Conservation (phyloP, 2,329 filamentous ascomycete species). For the Arthroderma uncinatum region DNA sequence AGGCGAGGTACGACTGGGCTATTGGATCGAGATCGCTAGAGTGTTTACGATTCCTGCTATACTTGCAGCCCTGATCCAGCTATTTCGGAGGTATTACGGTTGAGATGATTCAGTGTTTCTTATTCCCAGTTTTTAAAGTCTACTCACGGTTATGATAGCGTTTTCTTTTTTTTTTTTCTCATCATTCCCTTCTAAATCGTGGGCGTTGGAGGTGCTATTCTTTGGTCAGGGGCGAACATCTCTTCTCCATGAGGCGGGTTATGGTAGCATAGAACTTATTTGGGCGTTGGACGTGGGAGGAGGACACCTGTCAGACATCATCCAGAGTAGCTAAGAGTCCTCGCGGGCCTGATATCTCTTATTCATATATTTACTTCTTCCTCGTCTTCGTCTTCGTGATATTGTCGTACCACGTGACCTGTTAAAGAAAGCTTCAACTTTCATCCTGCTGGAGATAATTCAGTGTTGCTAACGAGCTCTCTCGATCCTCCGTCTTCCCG, state of each 20-base stretch:
- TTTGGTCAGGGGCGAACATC: neutral
- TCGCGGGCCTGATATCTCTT: neutral
- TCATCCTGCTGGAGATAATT: neutral
- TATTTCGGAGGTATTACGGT: neutral
- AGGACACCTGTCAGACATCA: neutral
- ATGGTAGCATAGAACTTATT: neutral
- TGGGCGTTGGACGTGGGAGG: neutral
- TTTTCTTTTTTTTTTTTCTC: neutral
- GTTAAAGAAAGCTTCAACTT: neutral
- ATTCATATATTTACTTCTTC: neutral
- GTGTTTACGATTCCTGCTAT: constrained; percentile 24
- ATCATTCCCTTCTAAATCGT: neutral
- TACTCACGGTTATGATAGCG: neutral
- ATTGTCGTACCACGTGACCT: neutral
- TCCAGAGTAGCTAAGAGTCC: neutral
- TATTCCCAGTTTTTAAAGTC: neutral
- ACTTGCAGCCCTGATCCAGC: constrained; percentile 15
- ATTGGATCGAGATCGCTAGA: constrained; percentile 26
- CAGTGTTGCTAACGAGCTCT: neutral
- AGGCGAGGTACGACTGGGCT: constrained; percentile 26
- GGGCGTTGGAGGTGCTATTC: neutral
- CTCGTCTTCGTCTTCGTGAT: neutral
- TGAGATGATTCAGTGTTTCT: neutral
- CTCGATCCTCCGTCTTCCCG: neutral
- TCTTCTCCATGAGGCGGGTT: neutral